Evolutionary conservation across 352 stramenopile species (phyloP), one percentile per base, ranked within the genome.

Genomic region (Phytopythium litorale): DNA sequence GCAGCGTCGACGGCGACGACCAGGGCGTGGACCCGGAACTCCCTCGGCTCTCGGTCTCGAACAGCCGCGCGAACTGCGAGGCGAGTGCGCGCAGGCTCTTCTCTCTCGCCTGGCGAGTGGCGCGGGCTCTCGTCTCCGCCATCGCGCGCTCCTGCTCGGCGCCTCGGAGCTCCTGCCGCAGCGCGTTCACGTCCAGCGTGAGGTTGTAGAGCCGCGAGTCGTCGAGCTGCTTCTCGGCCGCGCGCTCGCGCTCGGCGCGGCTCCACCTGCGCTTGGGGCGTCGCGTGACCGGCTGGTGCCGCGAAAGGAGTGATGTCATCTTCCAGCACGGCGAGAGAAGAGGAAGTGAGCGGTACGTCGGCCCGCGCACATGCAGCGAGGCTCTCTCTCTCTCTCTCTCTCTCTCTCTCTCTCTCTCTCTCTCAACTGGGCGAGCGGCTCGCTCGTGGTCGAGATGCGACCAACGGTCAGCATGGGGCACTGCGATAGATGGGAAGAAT

Each of bases 101-200:
- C 9, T 58, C 32, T 4, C 21, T 4, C 9, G 52, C 52, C 30
- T 58, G n/a, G 1, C 35, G 33, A 19, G 35, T 30, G n/a, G 52
- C 52, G 1, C 35, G 52, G 32, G n/a, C 33, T 9, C 52, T 33
- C 0, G 35, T 40, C 49, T n/a, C 33, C 19, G n/a, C 33, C 9
- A 37, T 37, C 23, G n/a, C 33, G 35, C 21, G 35, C 21, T 45
- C 35, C 35, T 58, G 53, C 33, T 35, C 23, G n/a, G 33, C 33
- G 15, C 33, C 13, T 3, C 55, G 55, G 4, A 75, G 70, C 38
- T 73, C 52, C 33, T 68, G 66, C 11, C 62, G 69, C 56, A 76
- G 59, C 12, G 70, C 62, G 32, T 71, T 73, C 16, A 67, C 62
- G 40, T 76, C 69, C n/a, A 76, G 60, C 18, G 48, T 76, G 38